Evolutionary conservation across 306 rosid species (phyloP).

Genomic region (Cajanus cajan): DNA sequence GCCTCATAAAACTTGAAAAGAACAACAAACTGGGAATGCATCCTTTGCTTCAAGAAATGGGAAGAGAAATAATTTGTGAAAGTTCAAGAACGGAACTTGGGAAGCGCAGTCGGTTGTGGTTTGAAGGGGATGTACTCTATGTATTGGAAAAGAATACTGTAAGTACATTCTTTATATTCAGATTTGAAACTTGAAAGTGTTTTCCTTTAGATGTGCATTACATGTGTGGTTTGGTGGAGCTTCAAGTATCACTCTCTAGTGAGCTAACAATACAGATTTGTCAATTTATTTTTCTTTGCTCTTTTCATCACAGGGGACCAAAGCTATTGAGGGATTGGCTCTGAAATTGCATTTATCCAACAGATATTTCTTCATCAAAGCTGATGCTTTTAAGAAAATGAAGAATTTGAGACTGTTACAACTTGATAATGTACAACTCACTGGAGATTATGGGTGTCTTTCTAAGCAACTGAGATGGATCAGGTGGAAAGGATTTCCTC

Average conservation of each 20-base stretch:
- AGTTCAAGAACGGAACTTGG: neutral
- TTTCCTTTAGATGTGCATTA: neutral
- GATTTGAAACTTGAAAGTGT: neutral
- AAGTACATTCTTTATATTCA: neutral
- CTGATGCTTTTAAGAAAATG: constrained; percentile 39
- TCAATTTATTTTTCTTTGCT: neutral
- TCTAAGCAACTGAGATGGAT: constrained; percentile 28
- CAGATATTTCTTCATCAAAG: neutral
- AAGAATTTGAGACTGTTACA: constrained; percentile 38
- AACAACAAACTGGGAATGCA: constrained; percentile 6
- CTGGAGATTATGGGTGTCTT: constrained; percentile 29
- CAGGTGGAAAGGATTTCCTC: constrained; percentile 40
- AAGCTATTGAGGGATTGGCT: neutral
- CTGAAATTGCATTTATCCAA: neutral
- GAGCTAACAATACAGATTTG: neutral
- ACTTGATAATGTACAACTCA: constrained; percentile 15
- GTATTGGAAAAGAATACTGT: neutral
- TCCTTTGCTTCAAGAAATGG: constrained; percentile 32
- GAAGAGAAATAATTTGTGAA: constrained; percentile 26
- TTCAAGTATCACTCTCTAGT: neutral
- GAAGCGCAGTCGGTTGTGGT: constrained; percentile 9
- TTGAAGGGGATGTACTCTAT: neutral
- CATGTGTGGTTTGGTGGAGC: neutral
- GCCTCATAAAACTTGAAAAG: constrained; percentile 25
- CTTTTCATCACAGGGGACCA: neutral